phyloP scores from a whole-genome alignment of 441 rosid species.

The Iberis amara region DNA sequence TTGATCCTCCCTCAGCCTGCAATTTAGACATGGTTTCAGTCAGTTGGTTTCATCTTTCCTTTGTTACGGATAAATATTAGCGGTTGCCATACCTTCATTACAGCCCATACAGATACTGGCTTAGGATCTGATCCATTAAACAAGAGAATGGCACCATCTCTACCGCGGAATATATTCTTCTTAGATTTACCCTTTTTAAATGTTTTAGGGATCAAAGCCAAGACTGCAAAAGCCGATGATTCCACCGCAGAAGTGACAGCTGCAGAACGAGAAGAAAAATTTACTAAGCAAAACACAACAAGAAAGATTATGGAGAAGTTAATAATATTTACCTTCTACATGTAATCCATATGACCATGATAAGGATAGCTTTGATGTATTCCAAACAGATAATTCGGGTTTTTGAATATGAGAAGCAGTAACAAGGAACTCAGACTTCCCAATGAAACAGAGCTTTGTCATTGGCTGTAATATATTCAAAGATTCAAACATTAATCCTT shows the following conservation, averaged over 20 bases:
- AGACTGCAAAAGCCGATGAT: slow-evolving; percentile 54
- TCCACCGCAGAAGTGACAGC: slow-evolving; percentile 53
- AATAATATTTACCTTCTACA: slow-evolving; percentile 56
- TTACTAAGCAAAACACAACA: slow-evolving; percentile 11
- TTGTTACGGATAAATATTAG: neutral
- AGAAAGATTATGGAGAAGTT: neutral
- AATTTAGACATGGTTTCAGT: slow-evolving; percentile 23
- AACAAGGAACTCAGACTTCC: slow-evolving; percentile 74
- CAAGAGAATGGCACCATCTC: slow-evolving; percentile 50
- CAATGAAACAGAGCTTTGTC: slow-evolving; percentile 59
- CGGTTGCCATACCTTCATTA: slow-evolving; percentile 45
- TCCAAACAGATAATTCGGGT: slow-evolving; percentile 81
- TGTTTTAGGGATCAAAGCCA: slow-evolving; percentile 46
- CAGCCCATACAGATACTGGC: slow-evolving; percentile 66
- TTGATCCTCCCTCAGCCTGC: slow-evolving; percentile 83
- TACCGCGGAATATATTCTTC: slow-evolving; percentile 36
- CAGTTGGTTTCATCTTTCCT: slow-evolving; percentile 1
- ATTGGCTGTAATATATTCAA: slow-evolving; percentile 55
- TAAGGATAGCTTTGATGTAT: slow-evolving; percentile 54
- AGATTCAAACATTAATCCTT: slow-evolving; percentile 6
- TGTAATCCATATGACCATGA: slow-evolving; percentile 82
- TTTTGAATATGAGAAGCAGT: slow-evolving; percentile 58
- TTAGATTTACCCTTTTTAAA: slow-evolving; percentile 30
- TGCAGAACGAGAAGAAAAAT: slow-evolving; percentile 30
- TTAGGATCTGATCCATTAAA: slow-evolving; percentile 56